A percentile compares a stretch with the other conserved stretches of the same genome.
Conservation (phyloP, 176 grass and related monocot species). For the Panicum miliaceum region DNA sequence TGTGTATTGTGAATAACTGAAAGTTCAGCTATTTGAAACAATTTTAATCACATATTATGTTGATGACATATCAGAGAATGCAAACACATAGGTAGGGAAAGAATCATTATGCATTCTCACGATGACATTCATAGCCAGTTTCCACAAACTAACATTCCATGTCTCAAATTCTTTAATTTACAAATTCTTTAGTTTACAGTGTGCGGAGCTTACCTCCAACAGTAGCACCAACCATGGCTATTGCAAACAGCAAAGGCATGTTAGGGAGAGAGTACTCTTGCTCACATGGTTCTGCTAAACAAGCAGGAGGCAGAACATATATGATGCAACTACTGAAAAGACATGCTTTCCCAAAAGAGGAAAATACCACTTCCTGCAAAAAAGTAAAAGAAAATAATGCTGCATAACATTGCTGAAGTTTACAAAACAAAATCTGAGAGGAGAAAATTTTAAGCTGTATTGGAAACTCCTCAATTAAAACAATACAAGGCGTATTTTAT, state of each 20-base stretch:
- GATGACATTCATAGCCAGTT: neutral
- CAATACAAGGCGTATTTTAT: neutral
- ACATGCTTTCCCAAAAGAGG: conserved; percentile 52
- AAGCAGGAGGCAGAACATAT: conserved; percentile 57
- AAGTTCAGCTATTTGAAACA: neutral
- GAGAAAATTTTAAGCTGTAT: neutral
- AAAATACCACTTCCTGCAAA: conserved; percentile 56
- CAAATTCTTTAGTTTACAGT: neutral
- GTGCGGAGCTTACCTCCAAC: conserved; percentile 74
- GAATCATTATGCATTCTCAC: neutral
- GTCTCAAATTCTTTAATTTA: neutral
- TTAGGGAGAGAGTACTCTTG: conserved; percentile 72
- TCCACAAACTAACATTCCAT: neutral
- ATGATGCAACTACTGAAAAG: conserved; percentile 46
- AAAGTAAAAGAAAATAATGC: neutral
- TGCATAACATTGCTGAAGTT: conserved; percentile 17
- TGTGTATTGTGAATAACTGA: neutral
- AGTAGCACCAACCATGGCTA: conserved; percentile 94
- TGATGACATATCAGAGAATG: neutral
- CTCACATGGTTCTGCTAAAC: conserved; percentile 81
- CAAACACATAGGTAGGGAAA: conserved; percentile 10
- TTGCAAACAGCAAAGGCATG: conserved; percentile 92
- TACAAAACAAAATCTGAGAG: neutral
- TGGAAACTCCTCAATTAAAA: neutral
- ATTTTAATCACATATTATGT: neutral